phyloP scores from a whole-genome alignment of 2,329 filamentous ascomycete species.

The Conoideocrella luteorostrata region DNA sequence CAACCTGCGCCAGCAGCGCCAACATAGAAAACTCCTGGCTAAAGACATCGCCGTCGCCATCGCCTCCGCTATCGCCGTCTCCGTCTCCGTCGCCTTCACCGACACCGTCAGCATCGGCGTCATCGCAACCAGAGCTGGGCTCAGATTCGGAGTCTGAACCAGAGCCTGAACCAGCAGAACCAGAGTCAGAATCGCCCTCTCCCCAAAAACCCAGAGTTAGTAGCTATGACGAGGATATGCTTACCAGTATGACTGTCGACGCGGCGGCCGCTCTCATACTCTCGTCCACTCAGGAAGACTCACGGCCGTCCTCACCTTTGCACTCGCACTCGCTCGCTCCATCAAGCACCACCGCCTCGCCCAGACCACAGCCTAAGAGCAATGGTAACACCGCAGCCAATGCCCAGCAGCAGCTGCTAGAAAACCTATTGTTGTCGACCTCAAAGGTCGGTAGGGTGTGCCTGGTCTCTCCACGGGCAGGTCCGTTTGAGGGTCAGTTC shows the following conservation, averaged over 20 bases:
- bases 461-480: conserved; percentile 41
- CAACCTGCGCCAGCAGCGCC: neutral
- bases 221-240: conserved; percentile 8
- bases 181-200: neutral
- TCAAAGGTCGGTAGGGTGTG: conserved; percentile 34
- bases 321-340: neutral
- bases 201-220: conserved; percentile 1
- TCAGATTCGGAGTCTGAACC: neutral
- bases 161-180: neutral
- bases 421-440: conserved; percentile 33
- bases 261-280: conserved; percentile 8
- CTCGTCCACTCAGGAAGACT: conserved; percentile 3
- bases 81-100: neutral
- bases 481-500: conserved; percentile 42
- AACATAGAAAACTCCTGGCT: too few relatives aligned
- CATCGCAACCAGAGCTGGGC: neutral
- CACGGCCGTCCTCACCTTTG: neutral
- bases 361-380: conserved; percentile 1
- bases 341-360: neutral
- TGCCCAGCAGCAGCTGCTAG: conserved; percentile 14
- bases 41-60: neutral
- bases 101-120: neutral
- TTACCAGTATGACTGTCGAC: conserved; percentile 11
- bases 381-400: conserved; percentile 1
- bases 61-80: neutral